Percentiles rank a stretch among this genome's conserved stretches.
Conservation (phyloP, 2,329 filamentous ascomycete genomes). For the Stagonosporopsis cucurbitacearum region DNA sequence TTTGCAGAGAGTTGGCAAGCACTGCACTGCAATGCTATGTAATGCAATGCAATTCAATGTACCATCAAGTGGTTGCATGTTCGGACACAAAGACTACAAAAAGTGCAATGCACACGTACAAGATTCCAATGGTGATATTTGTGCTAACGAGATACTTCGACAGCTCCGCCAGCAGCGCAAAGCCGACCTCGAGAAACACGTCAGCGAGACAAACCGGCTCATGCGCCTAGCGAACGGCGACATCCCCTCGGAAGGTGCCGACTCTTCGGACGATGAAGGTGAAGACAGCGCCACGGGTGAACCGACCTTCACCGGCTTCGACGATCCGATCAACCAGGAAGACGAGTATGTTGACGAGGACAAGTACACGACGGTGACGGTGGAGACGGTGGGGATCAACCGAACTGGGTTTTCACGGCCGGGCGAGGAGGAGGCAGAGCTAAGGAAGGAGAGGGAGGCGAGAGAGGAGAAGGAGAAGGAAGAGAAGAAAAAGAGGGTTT, state of each 20-base stretch:
- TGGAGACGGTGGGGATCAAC: conserved; percentile 84
- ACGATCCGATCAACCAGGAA: conserved; percentile 72
- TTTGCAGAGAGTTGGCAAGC: no score
- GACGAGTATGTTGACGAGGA: conserved; percentile 98
- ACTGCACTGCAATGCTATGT: neutral
- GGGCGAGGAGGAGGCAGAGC: conserved; percentile 45
- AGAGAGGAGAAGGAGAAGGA: conserved; percentile 32
- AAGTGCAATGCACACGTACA: no score
- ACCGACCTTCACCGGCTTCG: conserved; percentile 40
- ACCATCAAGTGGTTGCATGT: no score
- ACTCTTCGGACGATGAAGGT: conserved; percentile 46
- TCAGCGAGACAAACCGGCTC: conserved; percentile 75
- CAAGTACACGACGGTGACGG: conserved; percentile 91
- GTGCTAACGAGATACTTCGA: neutral
- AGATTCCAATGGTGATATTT: neutral
- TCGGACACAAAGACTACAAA: no score
- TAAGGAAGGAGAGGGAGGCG: conserved; percentile 50
- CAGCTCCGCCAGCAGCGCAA: conserved; percentile 86
- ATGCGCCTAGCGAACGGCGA: conserved; percentile 66
- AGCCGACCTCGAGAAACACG: conserved; percentile 80
- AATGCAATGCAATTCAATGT: no score
- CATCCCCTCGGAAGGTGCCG: neutral
- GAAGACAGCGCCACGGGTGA: conserved; percentile 44
- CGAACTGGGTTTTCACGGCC: conserved; percentile 73
- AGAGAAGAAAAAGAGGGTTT: conserved; percentile 53